Percentiles rank a stretch among this genome's conserved stretches.
Evolutionary conservation across 2,329 filamentous ascomycete species (phyloP).

Genomic region (Penicillium occitanis): DNA sequence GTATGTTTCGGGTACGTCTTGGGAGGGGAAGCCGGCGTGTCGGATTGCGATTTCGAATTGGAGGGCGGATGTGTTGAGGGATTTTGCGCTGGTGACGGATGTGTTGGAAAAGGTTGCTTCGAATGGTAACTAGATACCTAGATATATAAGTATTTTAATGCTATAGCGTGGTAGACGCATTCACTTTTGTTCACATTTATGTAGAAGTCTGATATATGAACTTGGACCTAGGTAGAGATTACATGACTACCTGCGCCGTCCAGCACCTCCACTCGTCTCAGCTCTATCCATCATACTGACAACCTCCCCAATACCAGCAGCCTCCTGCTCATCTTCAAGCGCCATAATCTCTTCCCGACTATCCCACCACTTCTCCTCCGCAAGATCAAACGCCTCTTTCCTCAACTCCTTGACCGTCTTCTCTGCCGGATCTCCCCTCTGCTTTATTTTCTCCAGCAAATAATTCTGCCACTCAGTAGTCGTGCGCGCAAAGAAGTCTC

Average conservation of each 20-base stretch:
- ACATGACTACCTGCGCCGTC: constrained; percentile 44
- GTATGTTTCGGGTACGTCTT: constrained; percentile 79
- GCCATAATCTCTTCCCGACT: constrained; percentile 88
- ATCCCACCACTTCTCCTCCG: constrained; percentile 99
- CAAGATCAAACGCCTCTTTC: constrained; percentile 82
- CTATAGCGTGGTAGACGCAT: not conserved
- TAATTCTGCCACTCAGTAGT: constrained; percentile 88
- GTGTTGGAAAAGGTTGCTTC: constrained; percentile 56
- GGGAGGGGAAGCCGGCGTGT: constrained; percentile 71
- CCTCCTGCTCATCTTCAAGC: constrained; percentile 94
- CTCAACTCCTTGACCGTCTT: constrained; percentile 87
- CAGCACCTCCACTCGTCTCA: constrained; percentile 43
- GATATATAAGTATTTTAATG: not conserved
- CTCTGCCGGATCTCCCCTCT: constrained; percentile 57
- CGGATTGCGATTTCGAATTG: constrained; percentile 87
- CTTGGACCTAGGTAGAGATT: too few relatives aligned
- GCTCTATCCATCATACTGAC: constrained; percentile 78
- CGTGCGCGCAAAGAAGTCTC: constrained; percentile 89
- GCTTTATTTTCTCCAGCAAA: constrained; percentile 71
- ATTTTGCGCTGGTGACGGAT: constrained; percentile 63
- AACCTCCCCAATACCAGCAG: constrained; percentile 90
- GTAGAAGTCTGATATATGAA: not conserved
- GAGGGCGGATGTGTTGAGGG: constrained; percentile 68
- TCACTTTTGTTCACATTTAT: not conserved
- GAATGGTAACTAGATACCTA: not conserved